Evolutionary conservation across 169 alveolate species (phyloP), one percentile per base, ranked within the genome.

Genomic region (Plasmodium relictum): DNA sequence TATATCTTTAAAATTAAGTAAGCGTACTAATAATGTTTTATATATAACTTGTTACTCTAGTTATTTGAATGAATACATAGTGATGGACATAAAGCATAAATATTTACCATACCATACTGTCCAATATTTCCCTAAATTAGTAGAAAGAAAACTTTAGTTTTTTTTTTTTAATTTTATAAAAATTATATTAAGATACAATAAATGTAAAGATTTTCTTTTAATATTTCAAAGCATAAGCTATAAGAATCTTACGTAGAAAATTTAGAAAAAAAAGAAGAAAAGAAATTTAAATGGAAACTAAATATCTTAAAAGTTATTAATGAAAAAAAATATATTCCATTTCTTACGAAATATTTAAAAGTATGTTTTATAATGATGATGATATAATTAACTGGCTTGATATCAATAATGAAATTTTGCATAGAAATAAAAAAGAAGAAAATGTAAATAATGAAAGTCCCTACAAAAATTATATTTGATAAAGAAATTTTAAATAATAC

Each of bases 51-150:
- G 89, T 69, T 78, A 78, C 26, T 78, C 89, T n/a, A 37, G 44
- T 48, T 50, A 62, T 20, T 54, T 31, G 52, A 80, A 63, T 42
- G 80, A 83, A 42, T 62, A 56, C 26, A 86, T 91, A 59, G 39
- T 93, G 22, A 91, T 93, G 96, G 96, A 92, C 1, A 12, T 86
- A 10, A 85, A 89, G 42, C 96, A 91, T 73, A 52, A 39, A 26
- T 18, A 54, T 0, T 73, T 65, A 24, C 96, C 96, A 9, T 54
- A 91, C 20, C 85, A 83, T 56, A 92, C 95, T 10, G 93, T 91
- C 0, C 96, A 93, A 59, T 93, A 91, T 65, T 94, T 91, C 58
- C 96, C 95, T 1, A 95, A 93, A 74, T 91, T 94, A 0, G 72
- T 93, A 9, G 93, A 92, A 56, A 88, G 93, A 8, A 89, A 78